These are phyloP conservation scores for Spongiforma sp. DNA, from an alignment of 1,284 basidiomycete genomes.

Conservation along the genomic window DNA sequence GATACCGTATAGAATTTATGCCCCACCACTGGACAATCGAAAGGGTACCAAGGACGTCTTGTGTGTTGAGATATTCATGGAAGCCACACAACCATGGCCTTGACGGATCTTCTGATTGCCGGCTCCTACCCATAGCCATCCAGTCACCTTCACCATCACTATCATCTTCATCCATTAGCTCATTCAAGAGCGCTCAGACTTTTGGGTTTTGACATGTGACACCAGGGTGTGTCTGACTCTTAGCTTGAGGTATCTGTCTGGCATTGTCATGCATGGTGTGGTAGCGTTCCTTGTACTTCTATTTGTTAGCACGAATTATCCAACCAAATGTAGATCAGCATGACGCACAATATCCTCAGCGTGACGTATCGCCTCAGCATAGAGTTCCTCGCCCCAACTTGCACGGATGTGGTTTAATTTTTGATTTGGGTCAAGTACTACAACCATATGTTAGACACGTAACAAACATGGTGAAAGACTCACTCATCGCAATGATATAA, in stretches of 20 bases:
- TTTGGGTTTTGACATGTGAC: not conserved
- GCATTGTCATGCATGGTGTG: not conserved
- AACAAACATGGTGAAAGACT: not conserved
- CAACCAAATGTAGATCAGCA: not conserved
- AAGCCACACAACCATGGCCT: not conserved
- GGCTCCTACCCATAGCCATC: not conserved
- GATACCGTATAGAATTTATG: not conserved
- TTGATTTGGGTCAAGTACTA: slow-evolving; percentile 2
- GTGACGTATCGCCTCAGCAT: not conserved
- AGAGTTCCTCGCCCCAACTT: not conserved
- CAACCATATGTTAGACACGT: not conserved
- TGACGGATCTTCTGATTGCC: not conserved
- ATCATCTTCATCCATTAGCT: slow-evolving; percentile 2
- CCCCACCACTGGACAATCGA: not conserved
- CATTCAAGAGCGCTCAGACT: not conserved
- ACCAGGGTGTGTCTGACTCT: not conserved
- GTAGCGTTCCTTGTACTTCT: slow-evolving; percentile 2
- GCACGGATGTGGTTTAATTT: not conserved
- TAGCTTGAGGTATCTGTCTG: not conserved
- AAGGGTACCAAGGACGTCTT: not conserved
- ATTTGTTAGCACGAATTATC: not conserved
- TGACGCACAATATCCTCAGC: not conserved
- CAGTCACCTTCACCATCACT: not conserved
- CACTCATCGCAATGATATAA: slow-evolving; percentile 8
- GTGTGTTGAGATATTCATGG: slow-evolving; percentile 1